phyloP scores from a whole-genome alignment of 495 filamentous ascomycete genomes.

The Entonaema liquescens region DNA sequence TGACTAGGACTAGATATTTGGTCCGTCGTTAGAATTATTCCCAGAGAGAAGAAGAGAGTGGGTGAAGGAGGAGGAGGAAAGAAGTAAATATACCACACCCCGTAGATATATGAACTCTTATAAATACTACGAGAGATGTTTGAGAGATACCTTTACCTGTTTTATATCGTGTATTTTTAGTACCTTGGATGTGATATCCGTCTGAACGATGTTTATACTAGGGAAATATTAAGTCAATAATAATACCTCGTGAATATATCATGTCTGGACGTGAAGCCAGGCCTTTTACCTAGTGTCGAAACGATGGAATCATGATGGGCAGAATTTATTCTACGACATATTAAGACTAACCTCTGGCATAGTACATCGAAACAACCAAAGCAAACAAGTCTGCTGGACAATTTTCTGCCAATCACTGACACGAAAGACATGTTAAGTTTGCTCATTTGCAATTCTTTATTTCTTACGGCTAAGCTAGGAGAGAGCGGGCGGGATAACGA shows the following conservation, averaged over 20 bases:
- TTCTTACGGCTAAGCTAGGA: constrained; percentile 38
- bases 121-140: constrained; percentile 15
- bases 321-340: too few relatives aligned
- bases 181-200: background rate
- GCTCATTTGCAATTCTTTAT: background rate
- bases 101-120: constrained; percentile 21
- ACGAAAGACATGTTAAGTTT: background rate
- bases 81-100: constrained; percentile 3
- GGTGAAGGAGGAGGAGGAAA: background rate
- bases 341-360: too few relatives aligned
- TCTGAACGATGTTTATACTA: background rate
- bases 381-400: too few relatives aligned
- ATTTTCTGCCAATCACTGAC: background rate
- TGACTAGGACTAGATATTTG: background rate
- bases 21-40: constrained; percentile 7
- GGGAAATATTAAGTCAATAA: background rate
- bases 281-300: too few relatives aligned
- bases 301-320: too few relatives aligned
- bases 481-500: constrained; percentile 57
- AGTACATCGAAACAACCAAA: too few relatives aligned
- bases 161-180: background rate
- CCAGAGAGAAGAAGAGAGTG: background rate
- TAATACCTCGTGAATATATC: background rate
- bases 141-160: constrained; percentile 6
- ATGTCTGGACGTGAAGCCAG: too few relatives aligned